Conservation (phyloP, 1,139 yeast species). For the Meyerozyma smithsonii region DNA sequence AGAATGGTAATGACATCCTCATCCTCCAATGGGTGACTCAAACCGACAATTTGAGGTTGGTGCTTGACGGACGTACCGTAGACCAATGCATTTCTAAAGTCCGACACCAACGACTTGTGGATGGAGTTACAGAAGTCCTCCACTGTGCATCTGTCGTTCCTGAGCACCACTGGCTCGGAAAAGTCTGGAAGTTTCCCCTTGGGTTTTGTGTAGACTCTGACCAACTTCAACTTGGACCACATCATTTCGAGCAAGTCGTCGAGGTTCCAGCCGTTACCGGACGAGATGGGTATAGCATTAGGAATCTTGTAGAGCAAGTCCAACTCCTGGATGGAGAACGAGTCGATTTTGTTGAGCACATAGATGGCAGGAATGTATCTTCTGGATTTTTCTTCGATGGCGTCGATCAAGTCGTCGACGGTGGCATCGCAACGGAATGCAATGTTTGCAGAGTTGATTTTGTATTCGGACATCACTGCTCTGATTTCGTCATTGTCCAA, state of each 20-base stretch:
- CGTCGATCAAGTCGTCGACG: conserved; percentile 90
- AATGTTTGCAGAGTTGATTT: conserved; percentile 94
- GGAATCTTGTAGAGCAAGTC: conserved; percentile 89
- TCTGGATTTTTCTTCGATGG: conserved; percentile 86
- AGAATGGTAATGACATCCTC: conserved; percentile 96
- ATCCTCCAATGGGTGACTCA: conserved; percentile 76
- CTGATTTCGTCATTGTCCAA: conserved; percentile 88
- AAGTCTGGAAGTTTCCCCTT: conserved; percentile 94
- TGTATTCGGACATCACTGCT: conserved; percentile 94
- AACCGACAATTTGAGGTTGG: conserved; percentile 96
- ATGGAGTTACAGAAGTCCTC: conserved; percentile 96
- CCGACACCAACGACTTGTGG: conserved; percentile 89
- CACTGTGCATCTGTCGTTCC: conserved; percentile 76
- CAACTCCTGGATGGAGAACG: conserved; percentile 88
- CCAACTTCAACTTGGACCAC: conserved; percentile 90
- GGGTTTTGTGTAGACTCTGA: conserved; percentile 95
- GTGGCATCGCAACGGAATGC: conserved; percentile 97
- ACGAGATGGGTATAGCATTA: conserved; percentile 92
- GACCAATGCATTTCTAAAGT: conserved; percentile 88
- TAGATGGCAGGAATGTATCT: conserved; percentile 93
- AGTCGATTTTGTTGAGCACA: conserved; percentile 91
- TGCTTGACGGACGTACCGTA: conserved; percentile 93
- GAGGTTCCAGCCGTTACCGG: conserved; percentile 94
- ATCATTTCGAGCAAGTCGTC: conserved; percentile 89
- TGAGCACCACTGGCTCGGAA: conserved; percentile 86